Evolutionary conservation across 768 basidiomycete genomes (phyloP).

Genomic region (Cyclocybe aegerita): DNA sequence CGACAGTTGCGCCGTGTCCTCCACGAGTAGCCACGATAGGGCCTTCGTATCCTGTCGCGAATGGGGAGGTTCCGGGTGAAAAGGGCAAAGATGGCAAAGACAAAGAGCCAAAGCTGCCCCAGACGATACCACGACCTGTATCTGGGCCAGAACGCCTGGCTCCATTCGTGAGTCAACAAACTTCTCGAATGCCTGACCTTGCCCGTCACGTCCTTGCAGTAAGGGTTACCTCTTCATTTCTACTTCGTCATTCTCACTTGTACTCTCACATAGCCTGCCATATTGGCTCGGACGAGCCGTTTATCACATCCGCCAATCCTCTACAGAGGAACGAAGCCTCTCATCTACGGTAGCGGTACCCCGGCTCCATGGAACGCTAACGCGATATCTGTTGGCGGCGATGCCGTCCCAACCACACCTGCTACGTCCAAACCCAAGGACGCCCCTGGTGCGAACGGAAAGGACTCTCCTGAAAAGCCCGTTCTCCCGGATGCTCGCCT

Average conservation of each 20-base stretch:
- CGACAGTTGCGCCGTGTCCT: slow-evolving; percentile 53
- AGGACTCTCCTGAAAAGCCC: slow-evolving; percentile 30
- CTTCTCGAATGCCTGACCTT: slow-evolving; percentile 64
- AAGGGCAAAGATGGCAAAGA: slow-evolving; percentile 38
- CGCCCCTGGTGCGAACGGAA: slow-evolving; percentile 17
- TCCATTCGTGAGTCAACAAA: slow-evolving; percentile 63
- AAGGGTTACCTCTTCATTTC: slow-evolving; percentile 31
- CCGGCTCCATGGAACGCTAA: slow-evolving; percentile 56
- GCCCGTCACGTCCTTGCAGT: slow-evolving; percentile 69
- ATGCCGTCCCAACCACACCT: slow-evolving; percentile 26
- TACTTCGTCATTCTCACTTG: background rate
- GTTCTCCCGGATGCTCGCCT: slow-evolving; percentile 51
- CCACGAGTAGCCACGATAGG: slow-evolving; percentile 64
- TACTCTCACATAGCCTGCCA: slow-evolving; percentile 40
- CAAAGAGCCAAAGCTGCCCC: slow-evolving; percentile 54
- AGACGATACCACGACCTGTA: slow-evolving; percentile 43
- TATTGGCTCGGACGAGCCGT: slow-evolving; percentile 59
- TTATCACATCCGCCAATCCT: slow-evolving; percentile 67
- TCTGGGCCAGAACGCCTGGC: slow-evolving; percentile 50
- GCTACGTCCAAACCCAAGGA: slow-evolving; percentile 28
- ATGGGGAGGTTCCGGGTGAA: slow-evolving; percentile 27
- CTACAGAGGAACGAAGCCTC: slow-evolving; percentile 45
- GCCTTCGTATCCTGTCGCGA: slow-evolving; percentile 62
- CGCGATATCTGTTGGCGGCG: slow-evolving; percentile 28
- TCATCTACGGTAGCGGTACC: slow-evolving; percentile 47